These are phyloP conservation scores for Coemansia sp. DNA, from an alignment of 192 early-diverging fungal genomes.

Conservation along the genomic window DNA sequence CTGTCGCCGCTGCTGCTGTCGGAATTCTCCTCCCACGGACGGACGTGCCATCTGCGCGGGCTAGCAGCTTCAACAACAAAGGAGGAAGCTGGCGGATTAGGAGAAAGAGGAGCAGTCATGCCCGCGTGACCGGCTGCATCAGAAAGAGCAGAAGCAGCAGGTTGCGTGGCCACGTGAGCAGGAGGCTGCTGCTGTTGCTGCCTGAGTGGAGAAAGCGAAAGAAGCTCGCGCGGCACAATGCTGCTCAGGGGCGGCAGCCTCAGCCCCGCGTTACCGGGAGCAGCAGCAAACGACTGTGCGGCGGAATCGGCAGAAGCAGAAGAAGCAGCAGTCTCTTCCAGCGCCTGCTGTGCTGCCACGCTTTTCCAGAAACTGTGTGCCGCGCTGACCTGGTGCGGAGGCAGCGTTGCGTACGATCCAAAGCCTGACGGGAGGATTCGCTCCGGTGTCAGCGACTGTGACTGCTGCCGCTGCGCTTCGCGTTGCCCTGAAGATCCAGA, in stretches of 20 bases:
- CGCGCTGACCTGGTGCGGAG: conserved; percentile 45
- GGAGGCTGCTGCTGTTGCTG: neutral
- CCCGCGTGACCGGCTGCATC: conserved; percentile 12
- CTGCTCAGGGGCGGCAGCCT: conserved; percentile 51
- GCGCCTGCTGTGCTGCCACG: conserved; percentile 32
- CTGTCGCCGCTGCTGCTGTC: conserved; percentile 10
- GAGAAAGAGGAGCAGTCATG: conserved; percentile 11
- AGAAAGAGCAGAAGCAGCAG: neutral
- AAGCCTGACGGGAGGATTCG: conserved; percentile 28
- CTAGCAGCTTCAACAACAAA: no score
- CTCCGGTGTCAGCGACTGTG: neutral
- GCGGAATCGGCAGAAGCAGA: neutral
- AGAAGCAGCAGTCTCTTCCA: conserved; percentile 13
- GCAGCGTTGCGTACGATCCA: conserved; percentile 34
- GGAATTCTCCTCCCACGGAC: conserved; percentile 45
- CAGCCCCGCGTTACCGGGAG: neutral
- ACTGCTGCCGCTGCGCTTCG: neutral
- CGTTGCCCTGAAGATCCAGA: neutral
- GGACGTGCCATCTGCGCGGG: conserved; percentile 17
- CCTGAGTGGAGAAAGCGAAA: conserved; percentile 10
- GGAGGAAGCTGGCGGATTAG: neutral
- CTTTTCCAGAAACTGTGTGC: conserved; percentile 40
- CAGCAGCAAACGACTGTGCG: neutral
- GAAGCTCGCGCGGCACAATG: conserved; percentile 33
- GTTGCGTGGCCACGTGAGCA: conserved; percentile 1